Evolutionary conservation across 306 rosid species (phyloP).

Genomic region (Neltuma alba): DNA sequence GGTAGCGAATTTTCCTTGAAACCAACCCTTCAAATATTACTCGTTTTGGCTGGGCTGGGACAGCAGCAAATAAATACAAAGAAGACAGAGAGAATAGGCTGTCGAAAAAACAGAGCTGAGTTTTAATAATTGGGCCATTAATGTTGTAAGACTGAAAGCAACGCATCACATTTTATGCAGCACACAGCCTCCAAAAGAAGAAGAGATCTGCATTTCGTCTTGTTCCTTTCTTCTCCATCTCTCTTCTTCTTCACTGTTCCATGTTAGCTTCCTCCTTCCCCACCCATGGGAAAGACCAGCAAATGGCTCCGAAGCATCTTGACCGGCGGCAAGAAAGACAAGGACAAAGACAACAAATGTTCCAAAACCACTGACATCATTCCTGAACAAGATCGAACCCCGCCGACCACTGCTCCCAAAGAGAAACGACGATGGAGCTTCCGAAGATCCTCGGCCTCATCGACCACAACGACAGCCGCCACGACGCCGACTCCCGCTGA

Average conservation of each 20-base stretch:
- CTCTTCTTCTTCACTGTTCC: conserved; percentile 2
- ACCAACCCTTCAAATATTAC: too few species aligned
- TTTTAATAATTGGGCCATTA: conserved; percentile 38
- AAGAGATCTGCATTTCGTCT: conserved; percentile 44
- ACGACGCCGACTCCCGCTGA: conserved; percentile 38
- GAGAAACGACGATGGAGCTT: conserved; percentile 94
- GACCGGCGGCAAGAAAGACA: conserved; percentile 80
- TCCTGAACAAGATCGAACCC: conserved; percentile 47
- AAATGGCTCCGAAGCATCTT: conserved; percentile 81
- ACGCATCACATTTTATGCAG: conserved; percentile 23
- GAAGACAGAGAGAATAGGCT: conserved; percentile 47
- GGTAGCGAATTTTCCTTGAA: too few species aligned
- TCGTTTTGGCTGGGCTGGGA: not conserved
- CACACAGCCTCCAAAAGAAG: conserved; percentile 13
- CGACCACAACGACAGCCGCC: conserved; percentile 40
- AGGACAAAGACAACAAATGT: not conserved
- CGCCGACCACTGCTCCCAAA: conserved; percentile 54
- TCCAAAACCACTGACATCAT: conserved; percentile 22
- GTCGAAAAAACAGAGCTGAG: conserved; percentile 39
- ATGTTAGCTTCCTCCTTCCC: conserved; percentile 28
- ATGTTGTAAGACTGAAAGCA: conserved; percentile 36
- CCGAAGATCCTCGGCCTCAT: conserved; percentile 74
- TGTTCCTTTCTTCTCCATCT: conserved; percentile 43
- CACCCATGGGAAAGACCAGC: conserved; percentile 77
- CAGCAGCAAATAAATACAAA: conserved; percentile 30